A percentile compares a stretch with the other conserved stretches of the same genome.
Evolutionary conservation across 2,329 filamentous ascomycete genomes (phyloP).

Genomic region (Monilinia aucupariae): DNA sequence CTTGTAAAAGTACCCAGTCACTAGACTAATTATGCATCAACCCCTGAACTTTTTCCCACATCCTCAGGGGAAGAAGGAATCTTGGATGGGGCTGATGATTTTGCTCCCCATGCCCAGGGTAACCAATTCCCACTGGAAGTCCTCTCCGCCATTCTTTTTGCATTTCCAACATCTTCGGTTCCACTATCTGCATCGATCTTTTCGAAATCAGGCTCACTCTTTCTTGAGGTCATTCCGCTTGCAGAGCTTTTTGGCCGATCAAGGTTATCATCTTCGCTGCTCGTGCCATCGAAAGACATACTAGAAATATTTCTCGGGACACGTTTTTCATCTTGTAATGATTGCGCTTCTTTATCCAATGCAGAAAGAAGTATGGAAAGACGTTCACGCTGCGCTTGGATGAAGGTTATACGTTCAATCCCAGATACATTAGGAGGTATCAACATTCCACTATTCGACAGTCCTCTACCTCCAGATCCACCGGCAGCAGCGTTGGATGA

Average conservation of each 20-base stretch:
- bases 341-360: conserved; percentile 71
- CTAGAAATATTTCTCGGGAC: conserved; percentile 23
- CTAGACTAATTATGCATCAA: conserved; percentile 19
- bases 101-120: conserved; percentile 44
- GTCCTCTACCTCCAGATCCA: conserved; percentile 38
- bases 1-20: not conserved
- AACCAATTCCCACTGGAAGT: conserved; percentile 41
- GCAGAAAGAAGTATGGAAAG: conserved; percentile 69
- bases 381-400: conserved; percentile 72
- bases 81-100: conserved; percentile 4
- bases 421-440: conserved; percentile 64
- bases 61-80: conserved; percentile 21
- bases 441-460: conserved; percentile 55
- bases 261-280: conserved; percentile 32
- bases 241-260: conserved; percentile 30
- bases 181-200: conserved; percentile 74
- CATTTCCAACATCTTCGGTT: conserved; percentile 46
- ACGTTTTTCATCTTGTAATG: conserved; percentile 42
- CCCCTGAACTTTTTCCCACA: conserved; percentile 23
- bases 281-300: conserved; percentile 31
- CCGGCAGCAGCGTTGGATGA: conserved; percentile 25
- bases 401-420: conserved; percentile 67
- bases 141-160: conserved; percentile 31
- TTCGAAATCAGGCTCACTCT: conserved; percentile 84
- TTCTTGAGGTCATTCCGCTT: conserved; percentile 68